phyloP scores from a whole-genome alignment of 768 basidiomycete genomes.

The Coprinellus micaceus region DNA sequence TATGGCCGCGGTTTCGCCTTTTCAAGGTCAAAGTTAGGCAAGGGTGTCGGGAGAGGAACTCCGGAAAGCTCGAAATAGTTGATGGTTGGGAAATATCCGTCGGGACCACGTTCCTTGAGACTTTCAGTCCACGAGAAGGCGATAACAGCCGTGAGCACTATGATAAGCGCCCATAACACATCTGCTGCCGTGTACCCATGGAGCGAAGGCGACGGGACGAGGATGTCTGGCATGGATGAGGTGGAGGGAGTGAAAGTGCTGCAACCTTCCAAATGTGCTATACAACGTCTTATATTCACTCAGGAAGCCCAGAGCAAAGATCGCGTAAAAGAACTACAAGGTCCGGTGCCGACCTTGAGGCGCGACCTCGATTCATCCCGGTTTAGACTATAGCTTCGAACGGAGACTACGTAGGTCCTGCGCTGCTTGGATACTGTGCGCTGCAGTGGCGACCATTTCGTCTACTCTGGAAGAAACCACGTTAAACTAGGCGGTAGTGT shows the following conservation, averaged over 20 bases:
- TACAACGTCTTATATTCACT: too few species aligned
- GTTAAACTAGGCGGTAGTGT: too few species aligned
- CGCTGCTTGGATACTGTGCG: constrained; percentile 47
- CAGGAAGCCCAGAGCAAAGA: too few species aligned
- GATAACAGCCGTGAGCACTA: too few species aligned
- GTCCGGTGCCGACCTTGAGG: too few species aligned
- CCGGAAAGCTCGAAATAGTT: constrained; percentile 44
- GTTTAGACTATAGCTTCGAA: constrained; percentile 58
- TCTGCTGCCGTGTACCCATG: neutral
- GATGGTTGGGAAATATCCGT: neutral
- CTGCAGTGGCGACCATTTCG: constrained; percentile 72
- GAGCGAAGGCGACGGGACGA: neutral
- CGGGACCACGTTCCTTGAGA: neutral
- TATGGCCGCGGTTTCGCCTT: constrained; percentile 47
- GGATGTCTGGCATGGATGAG: too few species aligned
- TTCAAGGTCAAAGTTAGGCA: constrained; percentile 40
- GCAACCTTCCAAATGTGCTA: too few species aligned
- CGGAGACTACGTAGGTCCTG: constrained; percentile 32
- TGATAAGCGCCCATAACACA: neutral
- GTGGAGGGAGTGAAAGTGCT: too few species aligned
- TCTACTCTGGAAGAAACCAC: constrained; percentile 53
- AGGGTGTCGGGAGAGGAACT: constrained; percentile 39
- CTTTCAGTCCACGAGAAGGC: neutral
- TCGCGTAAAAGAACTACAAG: neutral
- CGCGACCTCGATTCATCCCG: too few species aligned